These are phyloP conservation scores for Maudiozyma pseudohumilis DNA, from an alignment of 805 yeast species.

Conservation along the genomic window DNA sequence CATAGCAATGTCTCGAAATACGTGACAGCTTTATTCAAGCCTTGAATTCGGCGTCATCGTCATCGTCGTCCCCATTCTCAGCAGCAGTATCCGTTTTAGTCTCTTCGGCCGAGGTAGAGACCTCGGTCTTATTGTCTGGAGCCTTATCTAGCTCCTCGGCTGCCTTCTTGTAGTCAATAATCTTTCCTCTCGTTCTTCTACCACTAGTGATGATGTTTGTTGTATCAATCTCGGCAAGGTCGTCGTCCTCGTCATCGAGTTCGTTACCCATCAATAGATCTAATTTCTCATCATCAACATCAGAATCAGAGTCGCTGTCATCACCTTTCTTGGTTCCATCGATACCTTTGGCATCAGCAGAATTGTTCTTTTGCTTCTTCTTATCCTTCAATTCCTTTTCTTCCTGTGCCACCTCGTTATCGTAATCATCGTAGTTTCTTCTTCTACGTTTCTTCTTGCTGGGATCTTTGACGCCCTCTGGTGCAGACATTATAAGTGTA, in stretches of 20 bases:
- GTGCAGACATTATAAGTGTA: background rate
- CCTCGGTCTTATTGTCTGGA: slow-evolving; percentile 43
- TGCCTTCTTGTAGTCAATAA: slow-evolving; percentile 75
- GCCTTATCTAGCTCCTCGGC: slow-evolving; percentile 53
- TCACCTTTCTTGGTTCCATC: slow-evolving; percentile 6
- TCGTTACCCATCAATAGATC: slow-evolving; percentile 38
- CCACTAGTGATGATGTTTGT: slow-evolving; percentile 77
- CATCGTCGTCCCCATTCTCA: slow-evolving; percentile 27
- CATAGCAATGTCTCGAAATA: no score
- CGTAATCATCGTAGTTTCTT: slow-evolving; percentile 51
- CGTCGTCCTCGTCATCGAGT: slow-evolving; percentile 62
- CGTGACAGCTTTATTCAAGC: no score
- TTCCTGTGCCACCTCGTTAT: slow-evolving; percentile 51
- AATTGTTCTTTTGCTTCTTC: slow-evolving; percentile 22
- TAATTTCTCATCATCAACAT: slow-evolving; percentile 44
- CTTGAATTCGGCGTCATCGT: slow-evolving; percentile 19
- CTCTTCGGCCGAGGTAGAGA: slow-evolving; percentile 41
- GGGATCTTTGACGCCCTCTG: background rate
- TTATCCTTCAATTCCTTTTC: slow-evolving; percentile 32
- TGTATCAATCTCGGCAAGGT: slow-evolving; percentile 67
- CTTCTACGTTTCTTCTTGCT: slow-evolving; percentile 10
- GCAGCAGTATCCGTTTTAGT: slow-evolving; percentile 38
- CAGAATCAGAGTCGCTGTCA: slow-evolving; percentile 36
- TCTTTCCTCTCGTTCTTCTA: slow-evolving; percentile 84
- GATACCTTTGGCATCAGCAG: background rate